These are phyloP conservation scores for Schoenoplectus tabernaemontani DNA, from an alignment of 202 grass and related monocot species.

Conservation along the genomic window DNA sequence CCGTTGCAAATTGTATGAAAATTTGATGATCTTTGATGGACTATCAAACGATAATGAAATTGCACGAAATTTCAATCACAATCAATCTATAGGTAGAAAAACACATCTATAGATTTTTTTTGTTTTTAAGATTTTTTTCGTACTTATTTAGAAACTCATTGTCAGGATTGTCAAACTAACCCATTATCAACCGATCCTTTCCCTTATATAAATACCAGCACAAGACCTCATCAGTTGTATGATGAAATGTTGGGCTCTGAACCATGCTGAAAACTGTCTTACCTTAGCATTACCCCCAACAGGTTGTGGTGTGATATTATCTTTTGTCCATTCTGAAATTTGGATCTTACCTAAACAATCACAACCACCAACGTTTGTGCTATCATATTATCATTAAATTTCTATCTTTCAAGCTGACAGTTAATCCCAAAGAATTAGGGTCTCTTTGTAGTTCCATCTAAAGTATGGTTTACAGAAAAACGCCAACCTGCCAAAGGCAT, in stretches of 20 bases:
- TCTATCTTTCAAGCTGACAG: background rate
- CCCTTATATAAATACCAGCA: background rate
- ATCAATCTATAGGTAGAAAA: no score
- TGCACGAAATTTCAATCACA: no score
- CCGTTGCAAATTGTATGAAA: no score
- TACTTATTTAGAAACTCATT: no score
- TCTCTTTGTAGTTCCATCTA: background rate
- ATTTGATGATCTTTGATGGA: no score
- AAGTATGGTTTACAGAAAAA: background rate
- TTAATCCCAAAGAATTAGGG: background rate
- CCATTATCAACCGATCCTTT: no score
- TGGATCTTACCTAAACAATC: background rate
- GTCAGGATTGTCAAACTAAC: no score
- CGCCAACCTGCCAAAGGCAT: background rate
- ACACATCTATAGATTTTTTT: no score
- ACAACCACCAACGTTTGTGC: background rate
- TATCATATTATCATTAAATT: background rate
- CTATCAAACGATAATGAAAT: no score
- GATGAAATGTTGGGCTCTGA: background rate
- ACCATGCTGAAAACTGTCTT: background rate
- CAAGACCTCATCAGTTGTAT: background rate
- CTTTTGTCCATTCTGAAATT: background rate
- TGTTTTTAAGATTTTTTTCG: no score
- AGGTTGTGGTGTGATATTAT: background rate
- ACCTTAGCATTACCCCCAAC: background rate